phyloP scores from a whole-genome alignment of 78 protist species.

The Isochrysis galbana region DNA sequence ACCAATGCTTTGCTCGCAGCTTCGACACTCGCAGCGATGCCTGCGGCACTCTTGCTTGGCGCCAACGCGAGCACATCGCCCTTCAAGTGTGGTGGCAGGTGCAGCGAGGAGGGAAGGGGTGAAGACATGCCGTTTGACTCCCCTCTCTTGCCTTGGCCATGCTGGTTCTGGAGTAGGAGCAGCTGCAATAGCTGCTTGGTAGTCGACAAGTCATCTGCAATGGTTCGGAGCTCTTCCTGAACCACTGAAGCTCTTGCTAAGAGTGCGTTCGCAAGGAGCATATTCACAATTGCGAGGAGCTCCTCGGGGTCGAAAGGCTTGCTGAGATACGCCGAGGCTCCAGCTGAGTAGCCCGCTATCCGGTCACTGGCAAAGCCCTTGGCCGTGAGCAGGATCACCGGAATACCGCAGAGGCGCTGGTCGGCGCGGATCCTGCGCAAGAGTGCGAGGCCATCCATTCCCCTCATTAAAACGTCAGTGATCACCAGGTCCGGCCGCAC shows the following conservation, averaged over 20 bases:
- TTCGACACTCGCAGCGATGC: neutral
- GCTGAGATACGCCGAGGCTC: neutral
- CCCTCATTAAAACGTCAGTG: neutral
- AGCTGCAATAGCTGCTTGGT: neutral
- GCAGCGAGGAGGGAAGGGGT: too few relatives aligned
- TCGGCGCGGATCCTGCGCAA: neutral
- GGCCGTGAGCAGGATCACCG: conserved; percentile 3
- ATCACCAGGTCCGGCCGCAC: neutral
- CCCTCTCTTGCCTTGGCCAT: neutral
- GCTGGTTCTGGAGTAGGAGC: neutral
- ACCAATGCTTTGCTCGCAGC: neutral
- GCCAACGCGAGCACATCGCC: too few relatives aligned
- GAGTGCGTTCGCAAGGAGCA: neutral
- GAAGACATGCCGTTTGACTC: too few relatives aligned
- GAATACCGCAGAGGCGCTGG: neutral
- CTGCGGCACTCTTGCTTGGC: too few relatives aligned
- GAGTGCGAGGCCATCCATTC: neutral
- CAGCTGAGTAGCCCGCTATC: neutral
- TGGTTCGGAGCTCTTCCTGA: neutral
- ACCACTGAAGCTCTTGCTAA: neutral
- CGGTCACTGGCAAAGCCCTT: neutral
- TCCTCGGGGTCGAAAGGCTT: conserved; percentile 3
- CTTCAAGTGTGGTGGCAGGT: neutral
- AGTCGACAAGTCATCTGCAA: neutral
- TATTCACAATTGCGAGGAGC: neutral